Evolutionary conservation across 2,329 filamentous ascomycete genomes (phyloP), one percentile per base, ranked within the genome.

Genomic region (Grosmannia serpens): DNA sequence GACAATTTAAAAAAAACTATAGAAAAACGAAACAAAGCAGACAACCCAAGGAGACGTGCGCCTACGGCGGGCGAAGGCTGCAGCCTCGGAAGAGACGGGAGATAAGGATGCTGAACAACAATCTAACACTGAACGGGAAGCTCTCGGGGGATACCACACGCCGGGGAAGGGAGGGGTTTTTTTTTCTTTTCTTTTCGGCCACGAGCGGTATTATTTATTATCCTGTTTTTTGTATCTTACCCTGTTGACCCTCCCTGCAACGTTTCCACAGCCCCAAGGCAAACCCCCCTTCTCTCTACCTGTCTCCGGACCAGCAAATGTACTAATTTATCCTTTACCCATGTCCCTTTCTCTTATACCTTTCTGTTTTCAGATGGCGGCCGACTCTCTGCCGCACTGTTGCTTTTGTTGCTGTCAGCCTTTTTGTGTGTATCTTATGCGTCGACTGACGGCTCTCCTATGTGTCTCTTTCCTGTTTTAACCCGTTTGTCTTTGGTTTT

Each of bases 131-230:
- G 15, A 33, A 52, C 20, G 26, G 27, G 50, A 33, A 33, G 20
- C 50, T 52, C 50, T 52, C 29, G 50, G 13, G 29, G 51, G 29
- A 15, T 44, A 38, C 13, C 31, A 38, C 31, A 10, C 17, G 50
- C 31, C 31, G 51, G 51, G 51, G 31, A 38, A 22, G 29, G 51
- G 31, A 53, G 24, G 51, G 51, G 31, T 49, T 26, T 49, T 50
- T 3, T 29, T 27, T 50, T 50, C 3, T 24, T 24, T 7, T 41
- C 41, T 53, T 35, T n/a, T n/a, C 22, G 26, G 13, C 26, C 24
- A 27, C 24, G 22, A 29, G 47, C 47, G 47, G 5, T 29, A 20
- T 60, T 64, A 60, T 53, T 52, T 49, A 13, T 49, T 55, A 44
- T 24, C 51, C 24, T 31, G 51, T 31, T 50, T 38, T 53, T 52